Evolutionary conservation across 371 early-diverging fungal species (phyloP).

Genomic region (Apophysomyces elegans): DNA sequence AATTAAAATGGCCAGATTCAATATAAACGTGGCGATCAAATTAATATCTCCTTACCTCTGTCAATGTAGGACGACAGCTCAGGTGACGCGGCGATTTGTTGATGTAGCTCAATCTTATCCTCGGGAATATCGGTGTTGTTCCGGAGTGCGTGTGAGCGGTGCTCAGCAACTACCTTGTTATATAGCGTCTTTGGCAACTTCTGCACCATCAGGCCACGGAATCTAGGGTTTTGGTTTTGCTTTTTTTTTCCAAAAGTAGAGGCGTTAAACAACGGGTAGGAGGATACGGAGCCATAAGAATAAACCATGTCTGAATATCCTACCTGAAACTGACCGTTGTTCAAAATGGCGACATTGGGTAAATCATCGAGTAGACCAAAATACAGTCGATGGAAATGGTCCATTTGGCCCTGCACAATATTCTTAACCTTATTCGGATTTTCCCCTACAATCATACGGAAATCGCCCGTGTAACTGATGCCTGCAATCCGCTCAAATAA

Average conservation of each 20-base stretch:
- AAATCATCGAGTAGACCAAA: slow-evolving; percentile 78
- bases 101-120: slow-evolving; percentile 43
- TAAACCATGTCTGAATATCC: background rate
- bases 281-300: background rate
- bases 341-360: slow-evolving; percentile 71
- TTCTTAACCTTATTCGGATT: slow-evolving; percentile 94
- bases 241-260: no score
- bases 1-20: background rate
- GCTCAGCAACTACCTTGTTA: slow-evolving; percentile 43
- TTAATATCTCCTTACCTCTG: slow-evolving; percentile 23
- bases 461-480: slow-evolving; percentile 92
- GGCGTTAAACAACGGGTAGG: no score
- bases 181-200: slow-evolving; percentile 70
- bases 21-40: background rate
- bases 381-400: slow-evolving; percentile 82
- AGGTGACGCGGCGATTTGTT: slow-evolving; percentile 48
- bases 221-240: slow-evolving; percentile 67
- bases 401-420: slow-evolving; percentile 85
- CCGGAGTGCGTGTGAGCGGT: slow-evolving; percentile 29
- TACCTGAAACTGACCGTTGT: slow-evolving; percentile 59
- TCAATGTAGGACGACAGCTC: slow-evolving; percentile 41
- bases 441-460: slow-evolving; percentile 92
- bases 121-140: slow-evolving; percentile 36
- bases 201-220: slow-evolving; percentile 64
- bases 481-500: slow-evolving; percentile 85